Evolutionary conservation across 2,329 filamentous ascomycete genomes (phyloP).

Genomic region (Paraphoma chrysanthemicola): DNA sequence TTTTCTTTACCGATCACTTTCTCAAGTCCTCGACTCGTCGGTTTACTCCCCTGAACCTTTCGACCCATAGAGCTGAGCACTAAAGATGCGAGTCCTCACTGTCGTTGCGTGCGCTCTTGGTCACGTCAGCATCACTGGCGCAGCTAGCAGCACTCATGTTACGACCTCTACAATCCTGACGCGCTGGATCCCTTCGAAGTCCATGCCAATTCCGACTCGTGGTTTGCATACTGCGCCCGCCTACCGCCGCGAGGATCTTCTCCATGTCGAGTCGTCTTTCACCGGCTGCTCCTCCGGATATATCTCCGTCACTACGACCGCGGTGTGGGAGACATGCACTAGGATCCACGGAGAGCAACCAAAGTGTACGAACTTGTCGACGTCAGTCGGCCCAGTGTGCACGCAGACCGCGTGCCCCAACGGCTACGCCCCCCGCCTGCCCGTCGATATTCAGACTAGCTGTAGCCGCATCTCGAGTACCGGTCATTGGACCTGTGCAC

Average conservation of each 20-base stretch:
- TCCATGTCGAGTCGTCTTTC: background rate
- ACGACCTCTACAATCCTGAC: background rate
- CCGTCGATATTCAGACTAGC: background rate
- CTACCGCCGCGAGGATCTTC: background rate
- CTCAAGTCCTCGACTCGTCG: no score
- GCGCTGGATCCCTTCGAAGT: background rate
- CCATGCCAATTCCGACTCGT: background rate
- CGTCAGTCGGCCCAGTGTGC: background rate
- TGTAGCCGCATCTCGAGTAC: no score
- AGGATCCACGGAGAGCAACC: background rate
- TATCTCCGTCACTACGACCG: background rate
- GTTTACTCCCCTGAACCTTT: no score
- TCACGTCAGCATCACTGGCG: background rate
- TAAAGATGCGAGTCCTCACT: background rate
- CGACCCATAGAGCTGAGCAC: no score
- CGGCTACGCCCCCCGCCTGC: background rate
- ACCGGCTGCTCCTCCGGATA: background rate
- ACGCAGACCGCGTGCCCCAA: background rate
- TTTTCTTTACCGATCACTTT: no score
- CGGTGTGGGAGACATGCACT: background rate
- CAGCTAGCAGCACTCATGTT: background rate
- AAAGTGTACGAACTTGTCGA: background rate
- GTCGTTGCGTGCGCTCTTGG: background rate
- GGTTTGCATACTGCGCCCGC: background rate
- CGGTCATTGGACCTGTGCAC: background rate